A percentile compares a stretch with the other conserved stretches of the same genome.
Conservation (phyloP, 2,329 filamentous ascomycete species). For the Ceratocystis alfenasii region DNA sequence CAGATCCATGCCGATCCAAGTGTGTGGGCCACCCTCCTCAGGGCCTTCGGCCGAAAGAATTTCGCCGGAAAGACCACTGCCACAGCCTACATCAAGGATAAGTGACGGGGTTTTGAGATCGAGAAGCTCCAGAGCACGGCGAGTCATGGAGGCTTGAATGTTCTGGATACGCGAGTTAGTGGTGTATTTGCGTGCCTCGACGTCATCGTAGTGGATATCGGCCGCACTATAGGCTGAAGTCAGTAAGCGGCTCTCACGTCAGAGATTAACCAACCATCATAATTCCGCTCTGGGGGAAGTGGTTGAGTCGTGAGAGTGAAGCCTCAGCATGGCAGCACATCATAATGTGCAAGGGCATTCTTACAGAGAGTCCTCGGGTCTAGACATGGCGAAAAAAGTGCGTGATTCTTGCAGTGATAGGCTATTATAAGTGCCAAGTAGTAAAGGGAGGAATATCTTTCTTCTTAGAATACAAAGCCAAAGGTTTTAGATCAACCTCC, state of each 20-base stretch:
- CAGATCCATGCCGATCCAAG: slow-evolving; percentile 96
- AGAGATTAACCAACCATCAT: background rate
- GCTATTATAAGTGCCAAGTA: background rate
- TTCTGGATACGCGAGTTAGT: slow-evolving; percentile 90
- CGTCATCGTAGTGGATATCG: slow-evolving; percentile 95
- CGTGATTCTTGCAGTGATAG: background rate
- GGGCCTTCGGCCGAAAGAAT: slow-evolving; percentile 65
- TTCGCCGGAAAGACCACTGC: slow-evolving; percentile 85
- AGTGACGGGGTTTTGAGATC: slow-evolving; percentile 66
- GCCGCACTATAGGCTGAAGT: slow-evolving; percentile 53
- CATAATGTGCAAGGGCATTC: slow-evolving; percentile 15
- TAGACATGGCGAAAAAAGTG: slow-evolving; percentile 58
- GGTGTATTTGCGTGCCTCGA: slow-evolving; percentile 93
- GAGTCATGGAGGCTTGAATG: slow-evolving; percentile 90
- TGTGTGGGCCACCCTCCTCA: slow-evolving; percentile 71
- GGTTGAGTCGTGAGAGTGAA: slow-evolving; percentile 5
- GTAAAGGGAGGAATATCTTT: background rate
- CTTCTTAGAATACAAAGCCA: background rate
- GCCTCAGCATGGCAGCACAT: background rate
- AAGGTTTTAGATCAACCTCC: background rate
- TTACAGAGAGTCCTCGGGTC: slow-evolving; percentile 88
- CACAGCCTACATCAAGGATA: slow-evolving; percentile 94
- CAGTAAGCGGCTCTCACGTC: background rate
- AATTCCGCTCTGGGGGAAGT: background rate
- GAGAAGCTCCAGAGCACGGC: slow-evolving; percentile 83